phyloP scores from a whole-genome alignment of 2,329 filamentous ascomycete species.

The Ilyonectria destructans region DNA sequence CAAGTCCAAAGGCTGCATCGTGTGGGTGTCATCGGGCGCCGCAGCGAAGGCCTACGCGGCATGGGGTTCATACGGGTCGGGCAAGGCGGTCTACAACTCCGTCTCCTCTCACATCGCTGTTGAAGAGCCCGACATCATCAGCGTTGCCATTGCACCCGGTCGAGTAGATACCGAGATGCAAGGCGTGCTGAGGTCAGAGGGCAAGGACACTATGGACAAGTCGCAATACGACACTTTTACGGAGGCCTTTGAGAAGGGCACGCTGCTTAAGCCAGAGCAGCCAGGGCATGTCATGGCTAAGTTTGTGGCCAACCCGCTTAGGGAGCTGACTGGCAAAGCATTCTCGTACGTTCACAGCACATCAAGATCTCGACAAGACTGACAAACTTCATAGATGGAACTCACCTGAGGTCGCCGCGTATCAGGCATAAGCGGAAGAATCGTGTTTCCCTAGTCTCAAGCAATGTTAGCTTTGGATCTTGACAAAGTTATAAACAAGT shows the following conservation, averaged over 20 bases:
- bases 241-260: slow-evolving; percentile 78
- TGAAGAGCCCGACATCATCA: slow-evolving; percentile 85
- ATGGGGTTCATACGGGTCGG: slow-evolving; percentile 87
- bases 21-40: slow-evolving; percentile 88
- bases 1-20: slow-evolving; percentile 77
- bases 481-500: slow-evolving; percentile 36
- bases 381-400: slow-evolving; percentile 54
- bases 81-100: slow-evolving; percentile 89
- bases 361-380: slow-evolving; percentile 28
- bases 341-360: slow-evolving; percentile 69
- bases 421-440: slow-evolving; percentile 59
- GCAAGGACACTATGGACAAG: slow-evolving; percentile 65
- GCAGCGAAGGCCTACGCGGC: slow-evolving; percentile 76
- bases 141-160: slow-evolving; percentile 82
- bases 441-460: slow-evolving; percentile 41
- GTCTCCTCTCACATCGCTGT: slow-evolving; percentile 79
- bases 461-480: slow-evolving; percentile 45
- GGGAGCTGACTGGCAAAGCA: slow-evolving; percentile 82
- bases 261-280: slow-evolving; percentile 85
- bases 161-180: slow-evolving; percentile 95
- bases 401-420: slow-evolving; percentile 66
- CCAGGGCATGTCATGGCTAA: slow-evolving; percentile 90
- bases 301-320: slow-evolving; percentile 77
- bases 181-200: slow-evolving; percentile 79
- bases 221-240: slow-evolving; percentile 79